Conservation (phyloP, 495 filamentous ascomycete species). For the Elasticomyces elasticus region DNA sequence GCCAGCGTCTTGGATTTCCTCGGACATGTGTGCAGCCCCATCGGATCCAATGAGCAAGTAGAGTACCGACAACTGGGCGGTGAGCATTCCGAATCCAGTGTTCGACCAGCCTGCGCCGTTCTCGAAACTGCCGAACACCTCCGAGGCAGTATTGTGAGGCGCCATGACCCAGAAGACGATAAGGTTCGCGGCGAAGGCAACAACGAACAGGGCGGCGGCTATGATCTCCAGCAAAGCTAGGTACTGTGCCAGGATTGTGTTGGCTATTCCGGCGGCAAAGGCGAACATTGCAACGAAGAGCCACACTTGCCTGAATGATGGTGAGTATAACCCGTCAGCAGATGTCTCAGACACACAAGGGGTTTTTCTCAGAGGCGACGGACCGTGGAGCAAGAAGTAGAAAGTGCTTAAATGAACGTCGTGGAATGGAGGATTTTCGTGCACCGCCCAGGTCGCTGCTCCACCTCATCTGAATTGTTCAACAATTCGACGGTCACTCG, state of each 20-base stretch:
- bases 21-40: background rate
- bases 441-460: no score
- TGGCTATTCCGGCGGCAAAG: background rate
- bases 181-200: background rate
- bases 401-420: no score
- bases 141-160: background rate
- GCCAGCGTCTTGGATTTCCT: background rate
- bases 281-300: background rate
- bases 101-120: background rate
- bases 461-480: no score
- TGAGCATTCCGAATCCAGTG: background rate
- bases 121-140: background rate
- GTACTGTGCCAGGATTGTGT: background rate
- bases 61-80: background rate
- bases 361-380: no score
- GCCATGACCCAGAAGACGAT: background rate
- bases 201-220: background rate
- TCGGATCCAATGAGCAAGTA: background rate
- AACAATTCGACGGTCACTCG: no score
- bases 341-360: no score
- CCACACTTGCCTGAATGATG: background rate
- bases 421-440: no score
- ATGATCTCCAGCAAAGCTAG: background rate
- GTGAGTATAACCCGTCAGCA: no score
- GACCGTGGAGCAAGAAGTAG: no score